phyloP scores from a whole-genome alignment of 305 asterid genomes.

The Coffea humblotiana region DNA sequence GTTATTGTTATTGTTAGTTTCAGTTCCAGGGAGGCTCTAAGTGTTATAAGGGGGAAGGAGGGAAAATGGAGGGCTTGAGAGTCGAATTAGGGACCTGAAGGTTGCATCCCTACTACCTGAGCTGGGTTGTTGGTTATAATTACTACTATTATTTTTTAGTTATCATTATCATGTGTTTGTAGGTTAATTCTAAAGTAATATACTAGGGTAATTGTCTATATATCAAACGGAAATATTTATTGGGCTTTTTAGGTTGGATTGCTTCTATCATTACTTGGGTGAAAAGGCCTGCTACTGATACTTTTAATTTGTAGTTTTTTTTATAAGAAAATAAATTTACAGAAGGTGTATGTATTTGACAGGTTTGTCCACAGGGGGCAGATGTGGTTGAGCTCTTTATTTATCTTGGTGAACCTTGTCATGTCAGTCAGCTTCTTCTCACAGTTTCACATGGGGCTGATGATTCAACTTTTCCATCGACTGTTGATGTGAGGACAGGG shows the following conservation, averaged over 20 bases:
- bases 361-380: slow-evolving; percentile 89
- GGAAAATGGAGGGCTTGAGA: too few species aligned
- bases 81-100: too few species aligned
- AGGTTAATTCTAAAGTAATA: not conserved
- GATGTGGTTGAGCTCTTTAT: slow-evolving; percentile 96
- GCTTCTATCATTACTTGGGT: not conserved
- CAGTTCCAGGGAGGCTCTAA: too few species aligned
- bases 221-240: not conserved
- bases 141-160: too few species aligned
- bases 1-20: too few species aligned
- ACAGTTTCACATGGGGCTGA: slow-evolving; percentile 93
- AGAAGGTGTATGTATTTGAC: slow-evolving; percentile 25
- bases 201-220: not conserved
- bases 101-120: too few species aligned
- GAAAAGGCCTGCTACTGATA: not conserved
- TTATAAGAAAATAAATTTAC: slow-evolving; percentile 7
- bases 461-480: slow-evolving; percentile 91
- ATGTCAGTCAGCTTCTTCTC: slow-evolving; percentile 92
- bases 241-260: not conserved
- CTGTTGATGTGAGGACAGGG: slow-evolving; percentile 95
- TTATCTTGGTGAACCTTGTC: slow-evolving; percentile 95
- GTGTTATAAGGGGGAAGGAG: too few species aligned
- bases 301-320: not conserved
- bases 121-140: too few species aligned
- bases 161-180: too few species aligned